A percentile compares a stretch with the other conserved stretches of the same genome.
Evolutionary conservation across 192 early-diverging fungal species (phyloP).

Genomic region (Rhizoclosmatium sp.): DNA sequence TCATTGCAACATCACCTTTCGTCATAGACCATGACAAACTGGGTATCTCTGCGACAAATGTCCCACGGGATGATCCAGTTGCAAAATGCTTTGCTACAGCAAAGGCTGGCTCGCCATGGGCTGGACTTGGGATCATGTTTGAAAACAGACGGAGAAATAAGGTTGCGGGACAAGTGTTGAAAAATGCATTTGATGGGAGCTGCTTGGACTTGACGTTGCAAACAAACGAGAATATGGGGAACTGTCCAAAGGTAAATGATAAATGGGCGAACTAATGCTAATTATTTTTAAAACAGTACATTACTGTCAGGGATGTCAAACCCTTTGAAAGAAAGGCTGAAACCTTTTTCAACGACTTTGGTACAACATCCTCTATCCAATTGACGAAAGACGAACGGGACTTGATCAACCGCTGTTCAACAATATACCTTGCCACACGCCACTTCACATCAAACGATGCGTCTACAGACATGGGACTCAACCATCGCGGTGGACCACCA

Average conservation of each 20-base stretch:
- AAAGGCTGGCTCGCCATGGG: background rate
- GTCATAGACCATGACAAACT: background rate
- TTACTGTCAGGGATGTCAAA: slow-evolving; percentile 6
- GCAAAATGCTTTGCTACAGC: background rate
- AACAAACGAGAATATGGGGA: slow-evolving; percentile 34
- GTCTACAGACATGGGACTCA: slow-evolving; percentile 24
- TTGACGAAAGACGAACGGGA: background rate
- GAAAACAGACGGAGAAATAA: slow-evolving; percentile 40
- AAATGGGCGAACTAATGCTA: background rate
- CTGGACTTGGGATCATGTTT: slow-evolving; percentile 38
- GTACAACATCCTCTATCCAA: background rate
- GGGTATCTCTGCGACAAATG: no score
- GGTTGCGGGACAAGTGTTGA: slow-evolving; percentile 20
- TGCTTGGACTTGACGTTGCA: background rate
- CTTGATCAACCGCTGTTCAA: background rate
- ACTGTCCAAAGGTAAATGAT: slow-evolving; percentile 38
- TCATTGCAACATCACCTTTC: background rate
- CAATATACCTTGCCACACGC: slow-evolving; percentile 1
- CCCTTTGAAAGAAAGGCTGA: background rate
- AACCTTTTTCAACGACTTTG: background rate
- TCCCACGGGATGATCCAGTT: background rate
- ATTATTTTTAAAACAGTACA: slow-evolving; percentile 13
- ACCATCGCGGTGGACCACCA: slow-evolving; percentile 37
- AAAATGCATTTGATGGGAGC: background rate
- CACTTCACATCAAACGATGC: background rate